These are phyloP conservation scores for Saturnispora gosingensis DNA, from an alignment of 805 yeast genomes.

Conservation along the genomic window DNA sequence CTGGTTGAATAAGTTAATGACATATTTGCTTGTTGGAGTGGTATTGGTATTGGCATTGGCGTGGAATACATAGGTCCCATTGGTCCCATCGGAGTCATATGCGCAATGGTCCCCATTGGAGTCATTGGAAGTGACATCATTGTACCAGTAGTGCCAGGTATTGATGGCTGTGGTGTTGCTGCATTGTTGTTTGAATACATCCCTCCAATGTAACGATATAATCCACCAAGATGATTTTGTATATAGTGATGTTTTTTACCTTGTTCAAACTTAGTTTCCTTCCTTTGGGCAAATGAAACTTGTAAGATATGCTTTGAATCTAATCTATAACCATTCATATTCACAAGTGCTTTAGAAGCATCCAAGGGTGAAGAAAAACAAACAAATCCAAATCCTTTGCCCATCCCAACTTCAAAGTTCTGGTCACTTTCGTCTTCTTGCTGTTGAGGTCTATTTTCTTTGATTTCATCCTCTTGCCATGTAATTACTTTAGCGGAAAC, in stretches of 20 bases:
- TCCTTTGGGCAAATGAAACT: slow-evolving; percentile 73
- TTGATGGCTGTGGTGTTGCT: slow-evolving; percentile 6
- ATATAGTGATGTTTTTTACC: slow-evolving; percentile 29
- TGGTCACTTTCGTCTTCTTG: slow-evolving; percentile 5
- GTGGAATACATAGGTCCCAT: not conserved
- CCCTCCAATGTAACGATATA: slow-evolving; percentile 20
- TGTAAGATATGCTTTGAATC: slow-evolving; percentile 19
- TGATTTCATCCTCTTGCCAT: slow-evolving; percentile 28
- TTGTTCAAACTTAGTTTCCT: slow-evolving; percentile 40
- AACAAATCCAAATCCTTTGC: slow-evolving; percentile 77
- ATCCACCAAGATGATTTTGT: slow-evolving; percentile 26
- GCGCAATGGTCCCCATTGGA: slow-evolving; percentile 3
- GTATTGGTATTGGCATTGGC: not conserved
- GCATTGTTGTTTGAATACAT: slow-evolving; percentile 9
- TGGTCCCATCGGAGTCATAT: not conserved
- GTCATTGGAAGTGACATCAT: slow-evolving; percentile 3
- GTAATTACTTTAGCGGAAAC: slow-evolving; percentile 50
- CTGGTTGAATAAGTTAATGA: not conserved
- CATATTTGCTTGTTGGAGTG: not conserved
- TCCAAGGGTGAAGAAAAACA: slow-evolving; percentile 58
- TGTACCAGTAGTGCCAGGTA: not conserved
- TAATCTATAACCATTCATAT: slow-evolving; percentile 46
- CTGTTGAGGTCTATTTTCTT: not conserved
- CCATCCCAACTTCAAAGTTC: slow-evolving; percentile 25
- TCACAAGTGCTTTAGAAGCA: slow-evolving; percentile 62